A percentile compares a stretch with the other conserved stretches of the same genome.
Conservation (phyloP, 345 rosid genomes). For the Syzygium aromaticum region DNA sequence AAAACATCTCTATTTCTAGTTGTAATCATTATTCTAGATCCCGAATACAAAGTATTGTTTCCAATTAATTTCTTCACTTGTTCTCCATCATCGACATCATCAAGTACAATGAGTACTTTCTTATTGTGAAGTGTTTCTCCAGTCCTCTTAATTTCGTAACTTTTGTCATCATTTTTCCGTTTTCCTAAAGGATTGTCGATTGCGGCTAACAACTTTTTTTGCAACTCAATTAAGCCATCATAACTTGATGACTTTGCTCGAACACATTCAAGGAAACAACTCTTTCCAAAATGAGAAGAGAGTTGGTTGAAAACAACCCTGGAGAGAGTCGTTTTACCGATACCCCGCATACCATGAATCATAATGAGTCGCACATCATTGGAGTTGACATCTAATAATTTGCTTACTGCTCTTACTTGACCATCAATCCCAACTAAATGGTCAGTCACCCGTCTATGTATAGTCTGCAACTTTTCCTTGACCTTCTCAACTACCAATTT, state of each 20-base stretch:
- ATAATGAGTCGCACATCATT: neutral
- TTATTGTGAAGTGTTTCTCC: neutral
- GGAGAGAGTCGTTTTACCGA: neutral
- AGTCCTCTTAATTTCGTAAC: neutral
- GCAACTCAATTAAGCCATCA: neutral
- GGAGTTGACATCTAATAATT: neutral
- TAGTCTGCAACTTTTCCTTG: too few species aligned
- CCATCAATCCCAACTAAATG: neutral
- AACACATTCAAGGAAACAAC: neutral
- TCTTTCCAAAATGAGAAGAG: neutral
- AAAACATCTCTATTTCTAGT: neutral
- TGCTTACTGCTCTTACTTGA: neutral
- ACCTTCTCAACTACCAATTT: too few species aligned
- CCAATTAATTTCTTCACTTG: neutral
- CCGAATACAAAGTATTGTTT: neutral
- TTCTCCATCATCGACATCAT: neutral
- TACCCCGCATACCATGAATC: neutral
- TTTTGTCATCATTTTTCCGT: fast-evolving
- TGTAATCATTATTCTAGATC: neutral
- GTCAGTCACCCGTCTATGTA: too few species aligned
- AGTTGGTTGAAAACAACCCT: neutral
- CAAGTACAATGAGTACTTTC: neutral
- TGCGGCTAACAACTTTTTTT: neutral
- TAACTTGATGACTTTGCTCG: neutral
- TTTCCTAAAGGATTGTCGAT: fast-evolving